Conservation (phyloP, 805 yeast species). For the Pichia deserticola region DNA sequence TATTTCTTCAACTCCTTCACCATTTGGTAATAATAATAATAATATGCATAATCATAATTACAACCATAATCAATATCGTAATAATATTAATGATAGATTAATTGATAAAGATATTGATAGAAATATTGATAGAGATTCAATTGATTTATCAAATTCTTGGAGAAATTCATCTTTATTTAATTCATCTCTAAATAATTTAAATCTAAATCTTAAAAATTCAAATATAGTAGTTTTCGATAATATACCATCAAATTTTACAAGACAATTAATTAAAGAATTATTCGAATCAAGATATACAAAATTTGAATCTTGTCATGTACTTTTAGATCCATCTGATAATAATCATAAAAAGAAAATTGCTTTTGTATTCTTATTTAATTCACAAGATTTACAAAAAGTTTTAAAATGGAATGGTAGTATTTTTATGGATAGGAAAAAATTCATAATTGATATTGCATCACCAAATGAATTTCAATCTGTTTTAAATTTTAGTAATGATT, state of each 20-base stretch:
- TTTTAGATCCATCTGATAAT: conserved; percentile 29
- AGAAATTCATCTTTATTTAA: neutral
- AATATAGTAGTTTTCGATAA: conserved; percentile 34
- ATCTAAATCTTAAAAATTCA: neutral
- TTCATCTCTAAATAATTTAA: neutral
- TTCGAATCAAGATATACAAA: conserved; percentile 56
- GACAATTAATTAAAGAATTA: conserved; percentile 47
- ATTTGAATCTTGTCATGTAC: conserved; percentile 51
- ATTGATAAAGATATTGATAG: too few relatives aligned
- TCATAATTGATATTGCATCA: conserved; percentile 30
- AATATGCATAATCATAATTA: neutral
- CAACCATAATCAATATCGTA: neutral
- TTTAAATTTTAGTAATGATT: conserved; percentile 21
- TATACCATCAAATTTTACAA: conserved; percentile 48
- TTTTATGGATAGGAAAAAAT: conserved; percentile 29
- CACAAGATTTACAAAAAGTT: conserved; percentile 48
- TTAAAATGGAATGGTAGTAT: conserved; percentile 54
- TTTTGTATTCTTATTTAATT: conserved; percentile 49
- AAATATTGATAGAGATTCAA: too few relatives aligned
- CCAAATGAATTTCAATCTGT: conserved; percentile 33
- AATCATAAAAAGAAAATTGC: conserved; percentile 45
- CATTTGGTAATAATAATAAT: neutral
- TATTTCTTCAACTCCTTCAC: conserved; percentile 6
- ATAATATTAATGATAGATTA: too few relatives aligned
- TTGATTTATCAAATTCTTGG: neutral